Percentiles rank a stretch among this genome's conserved stretches.
Evolutionary conservation across 352 stramenopile genomes (phyloP).

Genomic region (Globisporangium heterothallicum): DNA sequence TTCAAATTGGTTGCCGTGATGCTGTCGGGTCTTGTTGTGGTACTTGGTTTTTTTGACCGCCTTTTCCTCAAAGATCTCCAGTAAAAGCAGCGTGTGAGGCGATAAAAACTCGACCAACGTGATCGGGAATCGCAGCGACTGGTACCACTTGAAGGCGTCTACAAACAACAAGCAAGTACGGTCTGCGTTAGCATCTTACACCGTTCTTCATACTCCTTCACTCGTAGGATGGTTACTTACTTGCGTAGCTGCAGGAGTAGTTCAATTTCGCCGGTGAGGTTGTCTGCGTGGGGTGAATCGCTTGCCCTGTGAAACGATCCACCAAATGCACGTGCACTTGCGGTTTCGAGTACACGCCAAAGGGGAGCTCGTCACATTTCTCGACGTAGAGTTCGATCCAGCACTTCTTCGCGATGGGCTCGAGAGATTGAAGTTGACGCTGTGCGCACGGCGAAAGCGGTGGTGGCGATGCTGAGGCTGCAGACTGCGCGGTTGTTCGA

Average conservation of each 20-base stretch:
- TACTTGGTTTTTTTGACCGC: not conserved
- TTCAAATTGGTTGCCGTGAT: conserved; percentile 19
- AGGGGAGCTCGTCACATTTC: conserved; percentile 49
- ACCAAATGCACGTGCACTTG: conserved; percentile 43
- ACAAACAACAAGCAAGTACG: not conserved
- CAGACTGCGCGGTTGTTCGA: not conserved
- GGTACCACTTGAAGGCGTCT: conserved; percentile 56
- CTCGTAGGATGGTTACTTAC: conserved; percentile 4
- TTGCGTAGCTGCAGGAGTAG: conserved; percentile 2
- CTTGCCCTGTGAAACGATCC: conserved; percentile 41
- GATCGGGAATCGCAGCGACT: conserved; percentile 28
- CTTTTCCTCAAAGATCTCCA: conserved; percentile 61
- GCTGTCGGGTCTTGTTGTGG: conserved; percentile 11
- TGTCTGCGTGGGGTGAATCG: conserved; percentile 23
- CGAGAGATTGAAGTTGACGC: not conserved
- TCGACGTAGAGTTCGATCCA: conserved; percentile 32
- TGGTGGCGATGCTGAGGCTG: not conserved
- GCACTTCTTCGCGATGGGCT: conserved; percentile 14
- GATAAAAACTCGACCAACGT: conserved; percentile 29
- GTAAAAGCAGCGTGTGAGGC: conserved; percentile 37
- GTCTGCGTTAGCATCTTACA: not conserved
- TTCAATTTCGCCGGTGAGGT: conserved; percentile 16
- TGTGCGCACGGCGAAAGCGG: not conserved
- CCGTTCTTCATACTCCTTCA: no score
- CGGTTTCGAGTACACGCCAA: conserved; percentile 34